Base-by-base conservation (phyloP, 352 stramenopile genomes). In the Globisporangium cylindrosporum region DNA sequence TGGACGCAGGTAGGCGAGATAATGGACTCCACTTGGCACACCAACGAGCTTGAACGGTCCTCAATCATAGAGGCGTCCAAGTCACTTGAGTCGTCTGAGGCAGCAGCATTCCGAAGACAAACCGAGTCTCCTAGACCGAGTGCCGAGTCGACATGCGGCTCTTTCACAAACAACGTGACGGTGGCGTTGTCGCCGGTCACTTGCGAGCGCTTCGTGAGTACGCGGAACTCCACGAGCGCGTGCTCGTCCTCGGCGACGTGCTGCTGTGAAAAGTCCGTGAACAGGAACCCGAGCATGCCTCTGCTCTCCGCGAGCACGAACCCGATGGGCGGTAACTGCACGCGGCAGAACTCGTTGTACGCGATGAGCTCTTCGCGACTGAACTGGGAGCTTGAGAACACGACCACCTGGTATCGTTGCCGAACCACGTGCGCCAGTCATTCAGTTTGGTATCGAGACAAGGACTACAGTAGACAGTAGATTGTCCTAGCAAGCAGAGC, bases 261-360 rank as follows among this genome's bases (percentile, higher is more conserved):
- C 32, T 59, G 53, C 6, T 36, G 27, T 1, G 66, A 69, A 41
- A 77, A 84, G 41, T 86, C 79, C 4, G 67, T 73, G 66, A 84
- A 86, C 14, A 84, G 61, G 15, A 46, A 75, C 15, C 72, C 76
- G 41, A 86, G 70, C 20, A 80, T 49, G 0, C 79, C 76, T 18
- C 72, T 69, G 29, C 72, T 81, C 43, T 86, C 79, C 0, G 67
- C 72, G 7, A 81, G 51, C 5, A 86, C 67, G 9, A 83, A 71
- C 0, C 74, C 79, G 10, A 86, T 74, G 2, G 79, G 76, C 0
- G 74, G 79, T 9, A 60, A 48, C 62, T 84, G 79, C 7, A 53
- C 60, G 8, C 75, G 76, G 24, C 79, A 86, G 51, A 86, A 86
- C 56, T 86, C 79, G 58, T 81, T 75, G 59, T 75, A 81, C 34